Evolutionary conservation across 352 stramenopile species (phyloP).

Genomic region (Globisporangium apiculatum): DNA sequence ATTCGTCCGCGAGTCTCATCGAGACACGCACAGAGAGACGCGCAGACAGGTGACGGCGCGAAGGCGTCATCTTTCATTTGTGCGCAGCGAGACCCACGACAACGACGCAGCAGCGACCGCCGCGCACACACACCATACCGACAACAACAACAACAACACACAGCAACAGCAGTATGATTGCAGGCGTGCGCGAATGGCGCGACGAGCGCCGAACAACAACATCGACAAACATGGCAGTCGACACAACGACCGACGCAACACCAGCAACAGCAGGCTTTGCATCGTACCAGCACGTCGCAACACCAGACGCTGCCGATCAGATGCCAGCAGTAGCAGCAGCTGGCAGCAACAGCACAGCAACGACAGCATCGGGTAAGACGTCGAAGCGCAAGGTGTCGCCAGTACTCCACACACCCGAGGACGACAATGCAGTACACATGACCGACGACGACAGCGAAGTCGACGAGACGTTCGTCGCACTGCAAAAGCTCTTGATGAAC

Average conservation of each 20-base stretch:
- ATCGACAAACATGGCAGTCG: neutral
- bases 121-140: neutral
- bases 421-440: conserved; percentile 15
- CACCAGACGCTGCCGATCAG: neutral
- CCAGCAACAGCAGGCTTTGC: neutral
- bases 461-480: conserved; percentile 73
- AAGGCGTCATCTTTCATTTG: neutral
- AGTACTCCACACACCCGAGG: conserved; percentile 15
- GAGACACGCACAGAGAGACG: neutral
- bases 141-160: neutral
- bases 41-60: neutral
- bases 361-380: conserved; percentile 2
- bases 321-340: neutral
- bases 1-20: no score
- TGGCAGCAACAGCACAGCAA: neutral
- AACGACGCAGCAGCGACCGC: neutral
- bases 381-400: conserved; percentile 48
- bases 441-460: conserved; percentile 67
- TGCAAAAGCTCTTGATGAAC: conserved; percentile 65
- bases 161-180: conserved; percentile 10
- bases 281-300: neutral
- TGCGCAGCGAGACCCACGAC: neutral
- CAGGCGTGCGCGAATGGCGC: conserved; percentile 5
- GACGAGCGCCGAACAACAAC: neutral
- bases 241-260: neutral